These are phyloP conservation scores for Huntiella abstrusa DNA, from an alignment of 2,329 filamentous ascomycete species.

Conservation along the genomic window DNA sequence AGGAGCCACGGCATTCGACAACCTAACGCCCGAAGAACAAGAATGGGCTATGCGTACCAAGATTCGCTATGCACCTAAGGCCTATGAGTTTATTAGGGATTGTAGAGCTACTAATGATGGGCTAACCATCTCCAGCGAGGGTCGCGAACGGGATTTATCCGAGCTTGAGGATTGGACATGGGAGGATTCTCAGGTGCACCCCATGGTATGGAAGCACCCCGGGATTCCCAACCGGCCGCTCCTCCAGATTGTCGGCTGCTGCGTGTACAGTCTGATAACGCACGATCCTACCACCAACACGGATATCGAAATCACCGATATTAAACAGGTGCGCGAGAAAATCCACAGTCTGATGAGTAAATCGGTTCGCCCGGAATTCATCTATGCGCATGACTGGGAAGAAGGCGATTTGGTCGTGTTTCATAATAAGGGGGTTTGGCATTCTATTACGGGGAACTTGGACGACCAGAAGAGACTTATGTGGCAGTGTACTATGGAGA, in stretches of 20 bases:
- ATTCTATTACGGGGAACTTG: conserved; percentile 17
- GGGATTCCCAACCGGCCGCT: conserved; percentile 1
- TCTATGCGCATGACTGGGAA: conserved; percentile 17
- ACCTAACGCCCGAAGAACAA: conserved; percentile 6
- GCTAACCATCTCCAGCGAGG: conserved; percentile 7
- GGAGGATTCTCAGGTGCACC: conserved; percentile 9
- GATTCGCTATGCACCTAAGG: conserved; percentile 8
- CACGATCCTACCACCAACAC: conserved; percentile 5
- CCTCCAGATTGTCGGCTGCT: conserved; percentile 10
- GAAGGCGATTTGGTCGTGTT: conserved; percentile 18
- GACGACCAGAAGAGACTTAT: conserved; percentile 15
- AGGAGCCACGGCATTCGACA: conserved; percentile 9
- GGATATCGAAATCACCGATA: conserved; percentile 7
- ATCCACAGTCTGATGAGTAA: conserved; percentile 12
- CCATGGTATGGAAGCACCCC: conserved; percentile 11
- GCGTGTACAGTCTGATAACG: conserved; percentile 9
- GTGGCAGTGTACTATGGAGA: conserved; percentile 17
- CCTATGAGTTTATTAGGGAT: conserved; percentile 10
- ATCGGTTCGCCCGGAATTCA: conserved; percentile 15
- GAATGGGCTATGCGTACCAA: conserved; percentile 11
- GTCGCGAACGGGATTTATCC: conserved; percentile 1
- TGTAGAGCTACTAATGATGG: conserved; percentile 9
- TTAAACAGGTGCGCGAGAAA: conserved; percentile 7
- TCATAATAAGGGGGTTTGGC: conserved; percentile 18
- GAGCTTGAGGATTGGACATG: conserved; percentile 8